Base-by-base conservation (phyloP, 345 rosid genomes). In the Murraya paniculata region DNA sequence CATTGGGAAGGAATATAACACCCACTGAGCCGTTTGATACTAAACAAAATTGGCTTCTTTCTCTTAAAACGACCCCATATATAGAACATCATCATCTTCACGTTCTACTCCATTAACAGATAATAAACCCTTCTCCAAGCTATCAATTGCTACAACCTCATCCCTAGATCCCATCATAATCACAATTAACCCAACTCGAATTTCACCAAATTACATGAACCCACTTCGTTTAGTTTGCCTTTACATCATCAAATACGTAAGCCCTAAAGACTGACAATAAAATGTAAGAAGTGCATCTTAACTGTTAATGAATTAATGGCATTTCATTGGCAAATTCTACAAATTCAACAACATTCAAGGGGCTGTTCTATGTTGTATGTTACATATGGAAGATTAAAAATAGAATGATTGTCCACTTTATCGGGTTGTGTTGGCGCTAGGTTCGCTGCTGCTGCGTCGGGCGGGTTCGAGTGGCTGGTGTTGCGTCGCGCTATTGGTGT, bases 1-100 rank as follows among this genome's bases (percentile, higher is more conserved):
- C n/a, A n/a, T n/a, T n/a, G n/a, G n/a, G n/a, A n/a, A n/a, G n/a
- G 93, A 91, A 76, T 84, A 88, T 14, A 87, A 77, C 65, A 88
- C 84, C 93, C 95, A 91, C 30, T 78, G 88, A 33, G 83, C 85
- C 4, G 93, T 89, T 56, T 86, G 91, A 69, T 86, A 79, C 74
- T 88, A 83, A 19, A 89, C 83, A 68, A 84, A 91, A 65, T 81
- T 77, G n/a, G 88, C 93, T 62, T 89, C 93, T 83, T 79, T 87
- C 48, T 88, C 91, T 28, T 33, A 76, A 35, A 91, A 89, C 4
- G 91, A 87, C 9, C 90, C 95, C 50, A 84, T 57, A 50, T 88
- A 89, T 3, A 91, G 81, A 33, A 89, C 68, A 22, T 88, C 91
- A n/a, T 80, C 86, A 21, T 16, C 74, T 70, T 71, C 89, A 19